Evolutionary conservation across 1,284 basidiomycete genomes (phyloP).

Genomic region (Pyrrhoderma noxium): DNA sequence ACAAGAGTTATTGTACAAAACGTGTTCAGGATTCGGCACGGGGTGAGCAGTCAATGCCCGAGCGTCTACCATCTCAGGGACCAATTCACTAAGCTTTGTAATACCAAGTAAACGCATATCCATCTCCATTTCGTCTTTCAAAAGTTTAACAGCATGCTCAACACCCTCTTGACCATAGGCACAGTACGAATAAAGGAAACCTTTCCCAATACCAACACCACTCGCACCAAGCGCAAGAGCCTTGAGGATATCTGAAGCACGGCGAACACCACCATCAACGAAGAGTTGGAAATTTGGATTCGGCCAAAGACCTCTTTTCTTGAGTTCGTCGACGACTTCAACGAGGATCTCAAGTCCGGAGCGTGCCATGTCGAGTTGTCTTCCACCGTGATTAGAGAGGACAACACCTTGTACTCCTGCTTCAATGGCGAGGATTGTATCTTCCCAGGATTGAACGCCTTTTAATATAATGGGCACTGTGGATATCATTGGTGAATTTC

Average conservation of each 20-base stretch:
- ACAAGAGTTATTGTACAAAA: constrained; percentile 48
- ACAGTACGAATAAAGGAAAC: constrained; percentile 58
- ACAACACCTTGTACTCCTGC: constrained; percentile 59
- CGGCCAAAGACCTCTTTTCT: constrained; percentile 37
- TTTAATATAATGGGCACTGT: constrained; percentile 46
- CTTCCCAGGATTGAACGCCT: constrained; percentile 50
- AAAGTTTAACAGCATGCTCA: constrained; percentile 42
- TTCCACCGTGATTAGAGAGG: constrained; percentile 59
- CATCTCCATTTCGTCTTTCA: constrained; percentile 50
- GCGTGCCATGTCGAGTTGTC: constrained; percentile 59
- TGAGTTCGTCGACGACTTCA: constrained; percentile 54
- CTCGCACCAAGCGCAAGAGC: constrained; percentile 65
- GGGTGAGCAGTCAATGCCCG: constrained; percentile 34
- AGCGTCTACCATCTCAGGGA: constrained; percentile 33
- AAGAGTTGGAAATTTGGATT: constrained; percentile 55
- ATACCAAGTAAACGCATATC: constrained; percentile 47
- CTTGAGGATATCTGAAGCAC: constrained; percentile 67
- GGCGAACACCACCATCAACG: constrained; percentile 64
- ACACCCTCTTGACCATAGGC: constrained; percentile 60
- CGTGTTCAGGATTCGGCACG: constrained; percentile 37
- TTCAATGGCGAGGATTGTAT: constrained; percentile 61
- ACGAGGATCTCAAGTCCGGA: constrained; percentile 61
- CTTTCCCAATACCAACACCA: constrained; percentile 49
- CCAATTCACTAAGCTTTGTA: constrained; percentile 39
- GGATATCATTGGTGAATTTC: constrained; percentile 3